Conservation (phyloP, 768 basidiomycete genomes). For the Candolleomyces aberdarensis region DNA sequence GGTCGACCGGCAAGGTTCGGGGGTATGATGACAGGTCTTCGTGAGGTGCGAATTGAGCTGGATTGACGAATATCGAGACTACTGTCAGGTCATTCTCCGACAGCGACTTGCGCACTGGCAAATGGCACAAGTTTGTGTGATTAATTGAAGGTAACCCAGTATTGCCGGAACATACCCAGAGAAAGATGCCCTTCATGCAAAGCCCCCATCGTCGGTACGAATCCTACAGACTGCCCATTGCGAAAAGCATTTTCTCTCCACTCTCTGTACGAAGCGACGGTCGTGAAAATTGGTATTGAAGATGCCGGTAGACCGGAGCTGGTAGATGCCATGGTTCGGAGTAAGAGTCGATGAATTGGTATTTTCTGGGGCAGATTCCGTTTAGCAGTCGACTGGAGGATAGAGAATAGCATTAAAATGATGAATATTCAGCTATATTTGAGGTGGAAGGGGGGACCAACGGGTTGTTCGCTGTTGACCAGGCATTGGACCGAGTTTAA, state of each 20-base stretch:
- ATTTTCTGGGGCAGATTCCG: not conserved
- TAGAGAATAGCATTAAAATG: not conserved
- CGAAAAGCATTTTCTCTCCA: conserved; percentile 72
- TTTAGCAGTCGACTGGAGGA: not conserved
- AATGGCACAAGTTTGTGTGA: not conserved
- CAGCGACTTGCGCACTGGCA: conserved; percentile 72
- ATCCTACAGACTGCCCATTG: conserved; percentile 70
- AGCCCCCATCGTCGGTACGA: conserved; percentile 98
- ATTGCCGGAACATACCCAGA: conserved; percentile 59
- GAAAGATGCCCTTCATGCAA: conserved; percentile 91
- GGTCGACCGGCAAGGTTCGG: conserved; percentile 75
- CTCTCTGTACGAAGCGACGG: conserved; percentile 57
- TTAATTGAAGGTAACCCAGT: not conserved
- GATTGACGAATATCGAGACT: conserved; percentile 96
- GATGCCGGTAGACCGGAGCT: conserved; percentile 39
- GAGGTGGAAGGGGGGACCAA: not conserved
- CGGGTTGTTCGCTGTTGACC: too few species aligned
- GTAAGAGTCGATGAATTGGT: not conserved
- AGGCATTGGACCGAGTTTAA: not conserved
- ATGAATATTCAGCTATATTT: not conserved
- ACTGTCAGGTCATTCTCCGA: conserved; percentile 81
- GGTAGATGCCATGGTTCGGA: not conserved
- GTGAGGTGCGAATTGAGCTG: conserved; percentile 93
- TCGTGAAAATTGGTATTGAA: conserved; percentile 49
- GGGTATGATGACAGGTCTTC: conserved; percentile 94